These are phyloP conservation scores for Ogataea degrootiae DNA, from an alignment of 805 yeast species.

Conservation along the genomic window DNA sequence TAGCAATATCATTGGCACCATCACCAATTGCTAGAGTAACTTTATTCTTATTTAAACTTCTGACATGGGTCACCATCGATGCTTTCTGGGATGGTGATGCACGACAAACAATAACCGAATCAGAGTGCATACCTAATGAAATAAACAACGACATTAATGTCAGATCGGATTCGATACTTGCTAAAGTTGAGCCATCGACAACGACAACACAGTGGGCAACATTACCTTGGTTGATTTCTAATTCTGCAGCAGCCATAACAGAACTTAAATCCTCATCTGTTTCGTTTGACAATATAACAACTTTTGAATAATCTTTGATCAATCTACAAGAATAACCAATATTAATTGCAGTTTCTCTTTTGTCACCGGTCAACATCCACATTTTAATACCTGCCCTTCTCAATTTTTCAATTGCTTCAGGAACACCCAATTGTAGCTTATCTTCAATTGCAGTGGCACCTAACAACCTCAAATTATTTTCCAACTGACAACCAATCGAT, in stretches of 20 bases:
- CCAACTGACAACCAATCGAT: constrained; percentile 67
- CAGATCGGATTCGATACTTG: constrained; percentile 66
- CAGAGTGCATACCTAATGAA: constrained; percentile 80
- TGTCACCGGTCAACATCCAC: constrained; percentile 99
- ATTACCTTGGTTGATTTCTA: constrained; percentile 64
- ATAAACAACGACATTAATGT: constrained; percentile 70
- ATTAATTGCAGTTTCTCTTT: constrained; percentile 95
- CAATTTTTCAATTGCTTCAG: constrained; percentile 87
- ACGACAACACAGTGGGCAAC: constrained; percentile 95
- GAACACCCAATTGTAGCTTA: constrained; percentile 93
- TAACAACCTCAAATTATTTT: constrained; percentile 57
- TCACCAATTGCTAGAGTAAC: constrained; percentile 97
- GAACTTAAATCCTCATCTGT: constrained; percentile 53
- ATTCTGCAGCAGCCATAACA: constrained; percentile 68
- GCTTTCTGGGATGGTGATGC: constrained; percentile 98
- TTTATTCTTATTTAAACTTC: constrained; percentile 57
- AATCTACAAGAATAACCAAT: constrained; percentile 93
- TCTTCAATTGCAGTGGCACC: constrained; percentile 99
- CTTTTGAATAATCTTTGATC: constrained; percentile 89
- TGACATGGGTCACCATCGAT: constrained; percentile 74
- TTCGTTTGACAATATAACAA: constrained; percentile 53
- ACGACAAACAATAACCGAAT: constrained; percentile 91
- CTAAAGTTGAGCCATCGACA: constrained; percentile 86
- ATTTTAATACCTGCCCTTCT: constrained; percentile 89
- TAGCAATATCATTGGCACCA: constrained; percentile 98